phyloP scores from a whole-genome alignment of 1,139 yeast genomes.

The Blastobotrys capitulatus region DNA sequence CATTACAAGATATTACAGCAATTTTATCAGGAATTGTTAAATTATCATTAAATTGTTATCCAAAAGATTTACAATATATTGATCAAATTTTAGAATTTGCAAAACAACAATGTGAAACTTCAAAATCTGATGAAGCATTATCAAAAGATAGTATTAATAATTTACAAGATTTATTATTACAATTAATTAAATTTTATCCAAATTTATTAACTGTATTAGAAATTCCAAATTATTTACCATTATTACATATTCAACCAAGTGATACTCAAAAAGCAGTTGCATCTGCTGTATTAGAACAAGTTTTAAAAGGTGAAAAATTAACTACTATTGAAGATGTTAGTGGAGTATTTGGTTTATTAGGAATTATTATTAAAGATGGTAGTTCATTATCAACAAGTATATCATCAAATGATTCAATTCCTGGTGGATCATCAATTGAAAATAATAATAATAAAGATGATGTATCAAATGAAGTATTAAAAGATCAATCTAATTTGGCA shows the following conservation, averaged over 20 bases:
- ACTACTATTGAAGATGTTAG: constrained; percentile 31
- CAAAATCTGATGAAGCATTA: constrained; percentile 19
- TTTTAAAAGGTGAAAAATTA: constrained; percentile 28
- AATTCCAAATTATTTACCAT: constrained; percentile 33
- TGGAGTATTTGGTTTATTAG: constrained; percentile 37
- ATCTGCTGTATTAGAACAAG: constrained; percentile 31
- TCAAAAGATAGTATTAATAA: constrained; percentile 32
- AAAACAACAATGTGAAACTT: constrained; percentile 41
- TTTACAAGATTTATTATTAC: constrained; percentile 51
- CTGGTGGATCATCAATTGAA: constrained; percentile 18
- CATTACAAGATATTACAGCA: constrained; percentile 58
- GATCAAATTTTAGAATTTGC: constrained; percentile 59
- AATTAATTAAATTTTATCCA: constrained; percentile 47
- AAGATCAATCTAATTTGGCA: constrained; percentile 65
- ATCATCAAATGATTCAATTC: constrained; percentile 16
- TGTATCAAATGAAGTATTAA: constrained; percentile 27
- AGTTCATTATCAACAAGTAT: constrained; percentile 13
- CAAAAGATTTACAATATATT: constrained; percentile 53
- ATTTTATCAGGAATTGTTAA: constrained; percentile 61
- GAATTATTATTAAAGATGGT: constrained; percentile 32
- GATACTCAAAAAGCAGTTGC: constrained; percentile 36
- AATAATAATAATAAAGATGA: neutral
- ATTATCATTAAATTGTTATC: constrained; percentile 63
- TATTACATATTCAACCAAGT: constrained; percentile 35
- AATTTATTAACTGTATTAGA: constrained; percentile 33